Conservation (phyloP, 441 rosid species). For the Daphne laureola region DNA sequence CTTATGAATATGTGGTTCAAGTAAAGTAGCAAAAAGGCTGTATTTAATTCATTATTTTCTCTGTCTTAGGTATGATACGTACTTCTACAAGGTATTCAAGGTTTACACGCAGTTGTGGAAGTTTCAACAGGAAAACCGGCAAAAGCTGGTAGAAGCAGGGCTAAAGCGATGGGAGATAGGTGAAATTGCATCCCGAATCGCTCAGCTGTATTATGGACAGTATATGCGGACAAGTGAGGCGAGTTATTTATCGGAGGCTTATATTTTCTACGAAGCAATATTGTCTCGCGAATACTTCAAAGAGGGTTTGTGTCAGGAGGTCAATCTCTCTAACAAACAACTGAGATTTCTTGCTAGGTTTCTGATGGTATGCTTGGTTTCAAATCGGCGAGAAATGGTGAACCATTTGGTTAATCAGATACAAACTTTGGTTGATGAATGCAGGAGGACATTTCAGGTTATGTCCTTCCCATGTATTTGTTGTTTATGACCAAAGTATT, state of each 20-base stretch:
- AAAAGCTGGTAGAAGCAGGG: conserved; percentile 85
- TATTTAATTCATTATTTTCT: neutral
- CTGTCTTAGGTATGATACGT: conserved; percentile 65
- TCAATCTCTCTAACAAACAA: conserved; percentile 84
- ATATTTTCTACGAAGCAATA: conserved; percentile 85
- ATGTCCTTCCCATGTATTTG: neutral
- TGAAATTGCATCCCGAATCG: conserved; percentile 90
- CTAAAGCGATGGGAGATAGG: conserved; percentile 98
- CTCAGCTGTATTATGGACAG: conserved; percentile 93
- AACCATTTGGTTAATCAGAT: conserved; percentile 80
- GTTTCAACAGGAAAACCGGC: conserved; percentile 92
- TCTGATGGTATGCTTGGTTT: conserved; percentile 83
- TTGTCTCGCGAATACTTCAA: conserved; percentile 78
- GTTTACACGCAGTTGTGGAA: conserved; percentile 94
- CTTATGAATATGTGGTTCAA: too few species aligned
- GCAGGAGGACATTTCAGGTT: conserved; percentile 90
- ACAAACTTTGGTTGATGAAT: conserved; percentile 77
- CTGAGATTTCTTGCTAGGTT: conserved; percentile 85
- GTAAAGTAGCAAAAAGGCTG: too few species aligned
- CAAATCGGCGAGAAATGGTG: conserved; percentile 74
- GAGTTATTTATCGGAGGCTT: conserved; percentile 71
- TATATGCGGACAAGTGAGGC: conserved; percentile 90
- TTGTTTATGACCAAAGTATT: neutral
- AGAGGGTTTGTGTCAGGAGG: conserved; percentile 76
- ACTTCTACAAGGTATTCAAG: conserved; percentile 93